Conservation (phyloP, 2,329 filamentous ascomycete genomes). For the Aspergillus fumigatus region DNA sequence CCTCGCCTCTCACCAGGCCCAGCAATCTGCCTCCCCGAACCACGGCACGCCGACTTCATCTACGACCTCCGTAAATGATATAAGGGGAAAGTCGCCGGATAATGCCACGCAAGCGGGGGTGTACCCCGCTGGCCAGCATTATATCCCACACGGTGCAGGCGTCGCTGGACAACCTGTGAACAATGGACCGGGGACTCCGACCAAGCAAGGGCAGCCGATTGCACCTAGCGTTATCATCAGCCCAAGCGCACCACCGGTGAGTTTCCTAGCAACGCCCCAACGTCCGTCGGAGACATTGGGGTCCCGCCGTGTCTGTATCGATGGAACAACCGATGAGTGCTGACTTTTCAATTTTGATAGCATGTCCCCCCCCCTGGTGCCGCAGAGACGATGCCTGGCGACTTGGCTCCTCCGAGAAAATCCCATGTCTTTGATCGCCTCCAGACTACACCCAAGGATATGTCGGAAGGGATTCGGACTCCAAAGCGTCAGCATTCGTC, state of each 20-base stretch:
- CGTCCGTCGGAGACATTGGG: neutral
- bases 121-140: conserved; percentile 34
- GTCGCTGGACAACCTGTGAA: conserved; percentile 32
- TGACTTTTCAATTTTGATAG: conserved; percentile 41
- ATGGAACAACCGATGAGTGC: neutral
- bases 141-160: conserved; percentile 33
- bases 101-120: conserved; percentile 31
- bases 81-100: conserved; percentile 68
- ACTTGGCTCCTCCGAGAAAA: conserved; percentile 94
- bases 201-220: conserved; percentile 57
- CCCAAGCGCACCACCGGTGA: conserved; percentile 85
- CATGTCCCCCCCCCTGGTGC: conserved; percentile 89
- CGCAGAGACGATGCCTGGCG: conserved; percentile 96
- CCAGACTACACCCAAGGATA: conserved; percentile 91
- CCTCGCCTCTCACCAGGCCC: conserved; percentile 42
- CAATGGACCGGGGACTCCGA: conserved; percentile 58
- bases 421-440: conserved; percentile 82
- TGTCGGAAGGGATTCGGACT: conserved; percentile 89
- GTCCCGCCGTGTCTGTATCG: neutral
- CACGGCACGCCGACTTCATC: conserved; percentile 81
- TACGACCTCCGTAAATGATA: conserved; percentile 78
- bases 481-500: conserved; percentile 97
- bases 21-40: conserved; percentile 58
- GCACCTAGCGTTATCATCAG: conserved; percentile 91
- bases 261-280: conserved; percentile 7